phyloP scores from a whole-genome alignment of 345 rosid species.

The Salix arbutifolia region DNA sequence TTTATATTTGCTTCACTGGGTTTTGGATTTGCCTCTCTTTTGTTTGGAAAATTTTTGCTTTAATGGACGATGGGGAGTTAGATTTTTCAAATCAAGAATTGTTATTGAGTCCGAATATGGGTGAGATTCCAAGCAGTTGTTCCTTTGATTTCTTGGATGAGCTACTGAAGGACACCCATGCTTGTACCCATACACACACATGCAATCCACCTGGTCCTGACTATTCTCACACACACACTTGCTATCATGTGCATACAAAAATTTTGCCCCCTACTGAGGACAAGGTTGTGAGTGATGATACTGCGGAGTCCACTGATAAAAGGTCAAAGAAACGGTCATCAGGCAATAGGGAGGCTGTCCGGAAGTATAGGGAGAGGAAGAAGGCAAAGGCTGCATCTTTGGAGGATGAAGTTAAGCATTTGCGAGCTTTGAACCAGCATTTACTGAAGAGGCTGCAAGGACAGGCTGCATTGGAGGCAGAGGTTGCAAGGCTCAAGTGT shows the following conservation, averaged over 20 bases:
- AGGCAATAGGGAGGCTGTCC: slow-evolving; percentile 88
- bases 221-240: slow-evolving; percentile 79
- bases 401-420: slow-evolving; percentile 74
- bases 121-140: slow-evolving; percentile 55
- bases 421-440: slow-evolving; percentile 80
- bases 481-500: slow-evolving; percentile 87
- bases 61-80: slow-evolving; percentile 92
- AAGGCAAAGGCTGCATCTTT: slow-evolving; percentile 89
- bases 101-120: slow-evolving; percentile 50
- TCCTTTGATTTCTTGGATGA: slow-evolving; percentile 71
- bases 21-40: background rate
- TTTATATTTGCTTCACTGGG: slow-evolving; percentile 2
- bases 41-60: background rate
- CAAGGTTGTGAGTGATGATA: slow-evolving; percentile 62
- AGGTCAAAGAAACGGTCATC: slow-evolving; percentile 63
- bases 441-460: slow-evolving; percentile 80
- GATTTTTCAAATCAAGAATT: slow-evolving; percentile 80
- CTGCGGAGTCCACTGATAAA: slow-evolving; percentile 64
- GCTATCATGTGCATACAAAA: slow-evolving; percentile 90
- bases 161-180: slow-evolving; percentile 50
- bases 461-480: slow-evolving; percentile 86
- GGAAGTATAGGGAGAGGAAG: slow-evolving; percentile 96
- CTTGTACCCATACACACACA: slow-evolving; percentile 91
- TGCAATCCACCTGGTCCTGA: slow-evolving; percentile 95
- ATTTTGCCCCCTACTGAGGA: slow-evolving; percentile 60